phyloP scores from a whole-genome alignment of 768 basidiomycete genomes.

The Candolleomyces aberdarensis region DNA sequence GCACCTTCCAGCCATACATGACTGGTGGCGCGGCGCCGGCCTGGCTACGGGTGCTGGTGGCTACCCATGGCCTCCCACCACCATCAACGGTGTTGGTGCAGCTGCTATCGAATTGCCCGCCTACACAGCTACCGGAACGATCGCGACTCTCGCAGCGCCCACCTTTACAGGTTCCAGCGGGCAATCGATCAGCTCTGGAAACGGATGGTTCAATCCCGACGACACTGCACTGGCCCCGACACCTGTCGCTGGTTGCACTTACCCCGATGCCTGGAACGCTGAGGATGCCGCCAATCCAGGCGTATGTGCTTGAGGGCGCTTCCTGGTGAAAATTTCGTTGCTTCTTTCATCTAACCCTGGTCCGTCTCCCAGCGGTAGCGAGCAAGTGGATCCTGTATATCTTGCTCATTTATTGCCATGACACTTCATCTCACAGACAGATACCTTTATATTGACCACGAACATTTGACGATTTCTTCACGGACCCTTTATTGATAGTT shows the following conservation, averaged over 20 bases:
- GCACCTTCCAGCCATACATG: slow-evolving; percentile 57
- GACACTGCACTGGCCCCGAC: slow-evolving; percentile 48
- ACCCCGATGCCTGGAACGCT: slow-evolving; percentile 48
- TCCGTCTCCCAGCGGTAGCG: no score
- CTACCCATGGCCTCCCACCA: slow-evolving; percentile 64
- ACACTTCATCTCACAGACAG: background rate
- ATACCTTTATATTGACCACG: background rate
- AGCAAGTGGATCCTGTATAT: background rate
- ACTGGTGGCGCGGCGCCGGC: slow-evolving; percentile 64
- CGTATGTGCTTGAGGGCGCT: background rate
- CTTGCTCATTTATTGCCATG: background rate
- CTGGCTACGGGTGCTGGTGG: slow-evolving; percentile 27
- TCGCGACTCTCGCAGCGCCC: slow-evolving; percentile 50
- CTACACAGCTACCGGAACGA: slow-evolving; percentile 67
- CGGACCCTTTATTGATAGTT: background rate
- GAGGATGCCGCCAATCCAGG: slow-evolving; percentile 28
- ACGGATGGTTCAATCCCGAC: slow-evolving; percentile 53
- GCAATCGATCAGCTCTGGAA: slow-evolving; percentile 38
- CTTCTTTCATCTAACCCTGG: no score
- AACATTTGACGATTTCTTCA: background rate
- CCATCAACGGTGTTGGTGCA: slow-evolving; percentile 35
- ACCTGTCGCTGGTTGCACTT: slow-evolving; percentile 51
- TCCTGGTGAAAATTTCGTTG: no score
- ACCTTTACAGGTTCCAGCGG: slow-evolving; percentile 36
- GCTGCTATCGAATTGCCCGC: slow-evolving; percentile 50